Conservation (phyloP, 73 alveolate species). For the Blepharisma stoltei region DNA sequence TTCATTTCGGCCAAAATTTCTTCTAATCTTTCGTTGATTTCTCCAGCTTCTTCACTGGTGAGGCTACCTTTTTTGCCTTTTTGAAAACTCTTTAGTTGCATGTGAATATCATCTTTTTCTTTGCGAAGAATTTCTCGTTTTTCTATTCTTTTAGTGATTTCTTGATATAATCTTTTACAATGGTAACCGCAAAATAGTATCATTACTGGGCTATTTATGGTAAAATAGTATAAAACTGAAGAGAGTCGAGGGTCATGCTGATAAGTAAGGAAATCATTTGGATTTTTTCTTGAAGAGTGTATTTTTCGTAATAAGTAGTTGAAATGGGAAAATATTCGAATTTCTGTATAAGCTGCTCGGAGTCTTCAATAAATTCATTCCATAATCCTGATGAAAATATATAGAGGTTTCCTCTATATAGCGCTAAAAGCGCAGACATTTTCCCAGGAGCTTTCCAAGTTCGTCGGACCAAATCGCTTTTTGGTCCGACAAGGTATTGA, state of each 20-base stretch:
- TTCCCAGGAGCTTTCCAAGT: too few relatives aligned
- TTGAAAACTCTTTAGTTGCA: not conserved
- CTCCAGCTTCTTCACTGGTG: not conserved
- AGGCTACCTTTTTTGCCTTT: not conserved
- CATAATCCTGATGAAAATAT: not conserved
- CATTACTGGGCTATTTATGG: too few relatives aligned
- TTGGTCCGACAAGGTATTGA: too few relatives aligned
- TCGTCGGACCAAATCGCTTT: too few relatives aligned
- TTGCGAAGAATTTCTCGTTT: not conserved
- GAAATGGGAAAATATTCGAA: not conserved
- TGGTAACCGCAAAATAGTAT: too few relatives aligned
- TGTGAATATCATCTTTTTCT: not conserved
- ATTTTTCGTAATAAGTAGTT: not conserved
- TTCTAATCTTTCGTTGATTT: not conserved
- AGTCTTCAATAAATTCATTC: conserved; percentile 13
- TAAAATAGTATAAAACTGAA: too few relatives aligned
- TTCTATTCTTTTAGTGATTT: not conserved
- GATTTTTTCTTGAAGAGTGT: not conserved
- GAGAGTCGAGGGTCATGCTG: not conserved
- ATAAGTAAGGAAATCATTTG: not conserved
- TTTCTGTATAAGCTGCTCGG: not conserved
- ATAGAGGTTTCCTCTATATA: too few relatives aligned
- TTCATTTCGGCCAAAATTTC: not conserved
- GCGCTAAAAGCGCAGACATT: too few relatives aligned
- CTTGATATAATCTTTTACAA: too few relatives aligned